phyloP scores from a whole-genome alignment of 768 basidiomycete genomes.

The Trametes meyenii region DNA sequence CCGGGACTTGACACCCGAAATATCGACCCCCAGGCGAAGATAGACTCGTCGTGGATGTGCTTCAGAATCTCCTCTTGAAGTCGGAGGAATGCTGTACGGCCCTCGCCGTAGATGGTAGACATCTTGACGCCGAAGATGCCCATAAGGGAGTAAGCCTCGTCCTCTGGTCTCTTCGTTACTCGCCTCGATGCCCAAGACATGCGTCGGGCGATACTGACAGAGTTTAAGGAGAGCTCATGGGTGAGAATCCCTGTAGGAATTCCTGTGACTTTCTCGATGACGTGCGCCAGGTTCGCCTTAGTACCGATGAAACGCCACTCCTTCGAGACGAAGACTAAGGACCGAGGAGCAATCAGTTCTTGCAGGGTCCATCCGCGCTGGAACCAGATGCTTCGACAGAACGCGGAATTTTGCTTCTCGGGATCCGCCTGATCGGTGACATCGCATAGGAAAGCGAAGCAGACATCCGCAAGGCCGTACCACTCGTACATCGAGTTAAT shows the following conservation, averaged over 20 bases:
- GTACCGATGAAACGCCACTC: not conserved
- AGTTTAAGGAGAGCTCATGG: not conserved
- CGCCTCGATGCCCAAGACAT: constrained; percentile 3
- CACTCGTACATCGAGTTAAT: not conserved
- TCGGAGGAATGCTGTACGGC: not conserved
- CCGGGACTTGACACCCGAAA: not conserved
- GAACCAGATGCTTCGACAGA: not conserved
- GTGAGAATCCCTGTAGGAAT: not conserved
- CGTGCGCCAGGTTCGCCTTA: not conserved
- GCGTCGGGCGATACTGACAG: not conserved
- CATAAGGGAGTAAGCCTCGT: constrained; percentile 4
- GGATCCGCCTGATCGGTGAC: not conserved
- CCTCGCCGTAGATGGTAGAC: not conserved
- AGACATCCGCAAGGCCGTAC: not conserved
- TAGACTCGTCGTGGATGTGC: constrained; percentile 1
- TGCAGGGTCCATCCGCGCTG: not conserved
- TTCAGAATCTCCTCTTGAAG: constrained; percentile 1
- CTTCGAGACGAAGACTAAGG: not conserved
- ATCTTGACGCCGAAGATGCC: not conserved
- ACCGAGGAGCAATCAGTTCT: not conserved
- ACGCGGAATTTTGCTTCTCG: not conserved
- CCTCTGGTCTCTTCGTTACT: not conserved
- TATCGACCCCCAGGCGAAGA: constrained; percentile 1
- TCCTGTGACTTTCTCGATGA: not conserved
- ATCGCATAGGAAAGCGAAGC: not conserved